phyloP scores from a whole-genome alignment of 805 yeast species.

The Schizosaccharomyces cryophilus region DNA sequence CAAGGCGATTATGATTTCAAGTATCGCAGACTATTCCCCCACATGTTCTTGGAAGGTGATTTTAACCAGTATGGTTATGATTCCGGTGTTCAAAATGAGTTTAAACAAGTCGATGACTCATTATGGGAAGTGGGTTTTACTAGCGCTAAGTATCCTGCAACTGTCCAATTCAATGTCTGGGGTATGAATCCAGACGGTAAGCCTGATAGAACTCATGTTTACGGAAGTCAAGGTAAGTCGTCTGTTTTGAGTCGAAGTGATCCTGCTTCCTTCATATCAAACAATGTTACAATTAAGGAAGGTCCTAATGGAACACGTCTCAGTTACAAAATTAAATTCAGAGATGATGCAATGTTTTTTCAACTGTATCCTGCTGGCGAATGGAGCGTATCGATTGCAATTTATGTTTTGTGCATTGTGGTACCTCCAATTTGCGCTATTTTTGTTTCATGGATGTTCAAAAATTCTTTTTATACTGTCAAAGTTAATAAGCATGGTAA shows the following conservation, averaged over 20 bases:
- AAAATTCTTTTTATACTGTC: neutral
- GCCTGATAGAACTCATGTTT: neutral
- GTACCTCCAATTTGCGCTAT: neutral
- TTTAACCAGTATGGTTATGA: constrained; percentile 3
- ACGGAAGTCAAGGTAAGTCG: neutral
- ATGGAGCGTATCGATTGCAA: neutral
- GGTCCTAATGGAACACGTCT: neutral
- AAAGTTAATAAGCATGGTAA: neutral
- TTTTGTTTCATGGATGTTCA: neutral
- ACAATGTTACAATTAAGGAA: neutral
- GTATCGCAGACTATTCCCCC: neutral
- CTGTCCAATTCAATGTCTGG: constrained; percentile 1
- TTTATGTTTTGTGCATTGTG: neutral
- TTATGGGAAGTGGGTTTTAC: neutral
- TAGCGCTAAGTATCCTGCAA: neutral
- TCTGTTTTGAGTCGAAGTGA: neutral
- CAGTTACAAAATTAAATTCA: neutral
- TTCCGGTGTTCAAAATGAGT: constrained; percentile 1
- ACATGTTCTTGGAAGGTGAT: neutral
- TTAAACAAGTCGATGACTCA: neutral
- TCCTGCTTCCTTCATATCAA: neutral
- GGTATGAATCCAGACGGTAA: neutral
- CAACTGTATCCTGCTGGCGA: neutral
- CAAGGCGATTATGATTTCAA: neutral
- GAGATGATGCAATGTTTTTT: neutral